Conservation (phyloP, 805 yeast species). For the Kazachstania psychrophila region DNA sequence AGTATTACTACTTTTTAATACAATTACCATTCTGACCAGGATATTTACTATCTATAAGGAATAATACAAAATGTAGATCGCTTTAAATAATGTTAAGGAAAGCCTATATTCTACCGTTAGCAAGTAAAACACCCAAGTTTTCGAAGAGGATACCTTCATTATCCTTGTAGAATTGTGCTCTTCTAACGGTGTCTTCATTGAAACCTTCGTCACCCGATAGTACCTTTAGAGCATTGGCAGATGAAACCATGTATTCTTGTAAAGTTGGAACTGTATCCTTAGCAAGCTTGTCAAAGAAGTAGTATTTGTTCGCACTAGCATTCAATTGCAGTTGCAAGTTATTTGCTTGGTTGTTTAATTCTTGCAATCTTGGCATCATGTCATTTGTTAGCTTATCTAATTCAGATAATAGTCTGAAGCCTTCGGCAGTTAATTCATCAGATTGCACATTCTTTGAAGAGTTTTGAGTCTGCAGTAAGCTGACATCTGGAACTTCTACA, state of each 20-base stretch:
- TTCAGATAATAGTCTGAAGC: slow-evolving; percentile 21
- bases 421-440: slow-evolving; percentile 25
- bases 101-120: slow-evolving; percentile 28
- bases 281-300: slow-evolving; percentile 65
- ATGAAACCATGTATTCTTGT: slow-evolving; percentile 65
- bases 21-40: too few relatives aligned
- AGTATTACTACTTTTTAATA: too few relatives aligned
- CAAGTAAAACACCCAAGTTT: slow-evolving; percentile 66
- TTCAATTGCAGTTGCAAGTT: slow-evolving; percentile 44
- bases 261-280: slow-evolving; percentile 72
- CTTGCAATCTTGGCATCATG: slow-evolving; percentile 34
- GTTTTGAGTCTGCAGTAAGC: slow-evolving; percentile 2
- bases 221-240: slow-evolving; percentile 75
- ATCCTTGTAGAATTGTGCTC: slow-evolving; percentile 59
- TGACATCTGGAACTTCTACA: slow-evolving; percentile 44
- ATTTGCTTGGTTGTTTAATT: slow-evolving; percentile 35
- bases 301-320: slow-evolving; percentile 53
- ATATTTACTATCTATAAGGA: too few relatives aligned
- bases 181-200: slow-evolving; percentile 80
- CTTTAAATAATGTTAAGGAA: neutral
- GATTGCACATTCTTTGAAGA: neutral
- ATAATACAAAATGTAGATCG: too few relatives aligned
- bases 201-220: slow-evolving; percentile 84
- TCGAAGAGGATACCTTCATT: slow-evolving; percentile 70
- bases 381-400: slow-evolving; percentile 24